Evolutionary conservation across 108 stramenopile genomes (phyloP).

Genomic region (Nannochloropsis salina): DNA sequence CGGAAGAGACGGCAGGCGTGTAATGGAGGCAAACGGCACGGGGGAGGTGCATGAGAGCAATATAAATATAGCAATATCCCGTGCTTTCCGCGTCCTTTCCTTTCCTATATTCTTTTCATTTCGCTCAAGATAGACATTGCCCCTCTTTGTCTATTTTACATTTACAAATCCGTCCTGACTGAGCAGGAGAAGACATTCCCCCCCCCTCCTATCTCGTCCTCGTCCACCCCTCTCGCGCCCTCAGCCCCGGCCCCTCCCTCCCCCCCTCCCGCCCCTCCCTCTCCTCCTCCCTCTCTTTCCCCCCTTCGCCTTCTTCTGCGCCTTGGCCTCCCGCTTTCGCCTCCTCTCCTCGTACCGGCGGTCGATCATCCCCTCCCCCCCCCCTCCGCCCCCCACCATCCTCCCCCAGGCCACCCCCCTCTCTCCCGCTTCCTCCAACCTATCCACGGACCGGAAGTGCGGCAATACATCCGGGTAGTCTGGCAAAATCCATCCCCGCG

Average conservation of each 20-base stretch:
- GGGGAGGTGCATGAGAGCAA: background rate
- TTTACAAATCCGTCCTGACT: too few species aligned
- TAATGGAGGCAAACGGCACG: background rate
- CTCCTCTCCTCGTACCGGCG: constrained; percentile 10
- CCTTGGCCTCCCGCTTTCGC: constrained; percentile 2
- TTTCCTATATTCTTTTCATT: background rate
- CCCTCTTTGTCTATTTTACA: too few species aligned
- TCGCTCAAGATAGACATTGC: too few species aligned
- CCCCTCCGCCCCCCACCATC: background rate
- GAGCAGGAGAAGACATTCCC: too few species aligned
- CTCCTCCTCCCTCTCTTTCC: background rate
- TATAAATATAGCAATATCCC: background rate
- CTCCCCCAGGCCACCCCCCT: background rate
- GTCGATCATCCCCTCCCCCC: background rate
- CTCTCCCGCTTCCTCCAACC: constrained; percentile 15
- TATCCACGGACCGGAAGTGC: background rate
- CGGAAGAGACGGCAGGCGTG: too few species aligned
- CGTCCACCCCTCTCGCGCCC: background rate
- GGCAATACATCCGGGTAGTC: background rate
- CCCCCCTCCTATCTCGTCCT: background rate
- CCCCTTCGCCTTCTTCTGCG: background rate
- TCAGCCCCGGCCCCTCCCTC: background rate
- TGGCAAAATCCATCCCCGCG: background rate
- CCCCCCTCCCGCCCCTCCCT: background rate
- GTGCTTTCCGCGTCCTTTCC: background rate